Conservation (phyloP, 1,284 basidiomycete species). For the Boletellus deceptivus region DNA sequence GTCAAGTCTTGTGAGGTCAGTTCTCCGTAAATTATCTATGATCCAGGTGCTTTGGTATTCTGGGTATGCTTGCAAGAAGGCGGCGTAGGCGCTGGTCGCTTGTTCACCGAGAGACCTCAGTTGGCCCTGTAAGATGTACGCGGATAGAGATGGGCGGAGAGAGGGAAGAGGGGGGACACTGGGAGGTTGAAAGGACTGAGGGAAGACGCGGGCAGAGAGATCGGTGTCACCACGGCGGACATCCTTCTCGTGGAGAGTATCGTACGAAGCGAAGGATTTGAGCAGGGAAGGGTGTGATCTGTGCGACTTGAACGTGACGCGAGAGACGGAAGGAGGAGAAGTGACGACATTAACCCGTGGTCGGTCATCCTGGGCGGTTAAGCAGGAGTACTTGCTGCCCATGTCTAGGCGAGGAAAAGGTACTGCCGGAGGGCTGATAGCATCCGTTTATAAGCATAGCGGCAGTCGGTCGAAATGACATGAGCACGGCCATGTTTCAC, state of each 20-base stretch:
- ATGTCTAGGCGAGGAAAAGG: constrained; percentile 21
- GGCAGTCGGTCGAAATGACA: background rate
- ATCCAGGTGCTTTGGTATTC: constrained; percentile 64
- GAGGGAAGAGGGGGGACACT: background rate
- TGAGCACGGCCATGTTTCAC: background rate
- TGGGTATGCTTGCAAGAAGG: constrained; percentile 43
- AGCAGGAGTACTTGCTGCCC: constrained; percentile 43
- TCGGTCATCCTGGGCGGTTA: constrained; percentile 20
- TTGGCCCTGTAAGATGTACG: constrained; percentile 31
- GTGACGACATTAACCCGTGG: constrained; percentile 17
- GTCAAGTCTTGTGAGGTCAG: constrained; percentile 66
- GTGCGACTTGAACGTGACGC: constrained; percentile 39
- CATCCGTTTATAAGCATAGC: constrained; percentile 21
- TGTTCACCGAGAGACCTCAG: constrained; percentile 26
- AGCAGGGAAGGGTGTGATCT: constrained; percentile 35
- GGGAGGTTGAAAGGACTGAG: background rate
- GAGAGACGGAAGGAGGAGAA: constrained; percentile 34
- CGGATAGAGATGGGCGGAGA: constrained; percentile 15
- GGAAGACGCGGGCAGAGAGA: constrained; percentile 3
- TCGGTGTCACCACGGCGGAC: constrained; percentile 16
- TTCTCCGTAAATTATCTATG: constrained; percentile 65
- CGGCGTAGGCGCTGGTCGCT: constrained; percentile 35
- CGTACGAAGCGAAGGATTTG: constrained; percentile 32
- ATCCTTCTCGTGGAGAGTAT: constrained; percentile 35
- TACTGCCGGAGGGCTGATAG: background rate